Base-by-base conservation (phyloP, 2,329 filamentous ascomycete genomes). In the Blastomyces gilchristii region DNA sequence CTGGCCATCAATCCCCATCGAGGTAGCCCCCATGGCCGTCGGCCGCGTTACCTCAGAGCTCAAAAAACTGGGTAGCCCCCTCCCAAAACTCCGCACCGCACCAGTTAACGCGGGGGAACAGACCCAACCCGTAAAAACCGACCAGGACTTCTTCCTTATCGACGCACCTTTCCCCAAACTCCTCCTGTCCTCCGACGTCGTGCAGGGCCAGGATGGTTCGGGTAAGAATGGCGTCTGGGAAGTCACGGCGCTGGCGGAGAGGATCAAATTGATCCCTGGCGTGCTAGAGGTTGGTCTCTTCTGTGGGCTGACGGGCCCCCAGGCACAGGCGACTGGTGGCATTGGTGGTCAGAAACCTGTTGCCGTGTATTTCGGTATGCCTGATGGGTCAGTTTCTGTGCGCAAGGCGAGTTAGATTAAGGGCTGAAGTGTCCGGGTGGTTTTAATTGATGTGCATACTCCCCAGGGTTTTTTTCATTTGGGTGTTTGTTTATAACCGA, bases 251-350 rank as follows among this genome's bases (percentile, higher is more conserved):
- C 80, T 99, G 59, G 87, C 90, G 8, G 81, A 82, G 66, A 83
- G 84, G 69, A 87, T 97, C 71, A 91, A 95, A 75, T 81, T 82
- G 67, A 88, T 96, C 67, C 87, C 89, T 0, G 94, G 94, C 59
- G 90, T 99, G 9, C 81, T 97, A 61, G 94, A 96, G 73, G 92
- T 95, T 37, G 94, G 94, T 16, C 82, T 99, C 56, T 99, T 99
- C 79, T 85, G 86, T 52, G 93, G 93, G 3, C 73, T 86, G 70
- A 92, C 93, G 65, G 93, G 93, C 0, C 79, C 84, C 18, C 81
- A 95, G 74, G 83, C 85, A 64, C 83, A 83, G 52, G 79, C 82
- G 62, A 79, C 82, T 64, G 81, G 85, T 67, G 79, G 82, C 62
- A 77, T 85, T 58, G 87, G 89, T 58, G 91, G 90, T 0, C 91